A percentile compares a stretch with the other conserved stretches of the same genome.
phyloP scores from a whole-genome alignment of 129 eudicot species.

The Centaurea solstitialis region DNA sequence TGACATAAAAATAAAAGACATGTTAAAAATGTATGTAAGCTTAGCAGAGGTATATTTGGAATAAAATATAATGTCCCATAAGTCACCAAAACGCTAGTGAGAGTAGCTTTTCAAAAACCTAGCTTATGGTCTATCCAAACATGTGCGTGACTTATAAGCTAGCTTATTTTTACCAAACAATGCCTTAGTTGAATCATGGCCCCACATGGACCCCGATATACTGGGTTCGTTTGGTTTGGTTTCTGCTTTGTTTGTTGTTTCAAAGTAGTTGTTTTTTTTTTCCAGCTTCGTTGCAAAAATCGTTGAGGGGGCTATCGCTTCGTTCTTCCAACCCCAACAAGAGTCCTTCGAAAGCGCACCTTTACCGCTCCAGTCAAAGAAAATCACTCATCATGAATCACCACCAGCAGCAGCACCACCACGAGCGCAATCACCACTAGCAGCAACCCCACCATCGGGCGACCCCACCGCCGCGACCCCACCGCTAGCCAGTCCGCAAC shows the following conservation, averaged over 20 bases:
- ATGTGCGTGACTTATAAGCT: no score
- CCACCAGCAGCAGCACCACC: conserved; percentile 9
- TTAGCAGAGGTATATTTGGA: no score
- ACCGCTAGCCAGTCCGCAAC: not conserved
- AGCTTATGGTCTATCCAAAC: no score
- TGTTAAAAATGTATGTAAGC: no score
- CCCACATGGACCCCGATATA: not conserved
- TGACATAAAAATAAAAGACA: no score
- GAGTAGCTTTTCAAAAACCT: no score
- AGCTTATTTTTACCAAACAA: no score
- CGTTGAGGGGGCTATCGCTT: conserved; percentile 21
- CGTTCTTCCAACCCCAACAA: conserved; percentile 14
- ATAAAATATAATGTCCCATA: no score
- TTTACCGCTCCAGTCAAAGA: conserved; percentile 34
- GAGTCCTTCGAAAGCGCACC: conserved; percentile 3
- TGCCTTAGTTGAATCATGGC: not conserved
- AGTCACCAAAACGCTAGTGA: no score
- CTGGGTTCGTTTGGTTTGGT: not conserved
- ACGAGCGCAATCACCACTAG: conserved; percentile 1
- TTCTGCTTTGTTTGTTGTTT: not conserved
- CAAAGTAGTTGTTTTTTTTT: not conserved
- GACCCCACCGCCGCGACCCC: not conserved
- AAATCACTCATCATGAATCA: not conserved
- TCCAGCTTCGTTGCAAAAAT: conserved; percentile 29
- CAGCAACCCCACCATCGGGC: not conserved